Evolutionary conservation across 2,329 filamentous ascomycete genomes (phyloP), one percentile per base, ranked within the genome.

Genomic region (Apiospora arundinis): DNA sequence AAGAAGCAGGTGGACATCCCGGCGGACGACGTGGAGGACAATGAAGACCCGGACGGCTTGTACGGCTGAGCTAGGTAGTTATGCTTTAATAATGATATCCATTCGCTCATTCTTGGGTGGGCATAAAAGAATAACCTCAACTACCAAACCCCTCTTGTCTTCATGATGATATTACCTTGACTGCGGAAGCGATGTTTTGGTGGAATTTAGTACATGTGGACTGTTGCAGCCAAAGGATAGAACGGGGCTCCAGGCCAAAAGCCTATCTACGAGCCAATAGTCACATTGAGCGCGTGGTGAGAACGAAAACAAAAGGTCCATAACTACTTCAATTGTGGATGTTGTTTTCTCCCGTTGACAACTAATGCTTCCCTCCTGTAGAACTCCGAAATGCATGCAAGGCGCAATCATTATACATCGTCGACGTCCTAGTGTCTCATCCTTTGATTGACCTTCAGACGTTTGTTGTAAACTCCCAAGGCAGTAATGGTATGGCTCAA

Each of bases 11-110:
- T 78, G 4, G 77, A 77, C 65, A 82, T 42, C 2, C 25, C 23
- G 84, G 72, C 78, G 80, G 82, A 84, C 40, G 85, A 87, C 1
- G 85, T 87, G 2, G 86, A 88, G 23, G 87, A 89, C 28, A 86
- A 88, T 52, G 81, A 85, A 60, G 88, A 90, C 75, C 79, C 82
- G 71, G 83, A 87, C 76, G 84, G 83, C 48, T 78, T 88, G 76
- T 88, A 87, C 77, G 85, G 81, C 28, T 84, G 68, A 77, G 65
- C 6, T 32, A 32, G 6, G 32, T 32, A 4, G 32, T 32, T 4
- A 32, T 32, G 32, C 32, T 32, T 32, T 32, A 32, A 32, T 32
- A 32, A 32, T 32, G 32, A 32, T 32, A 32, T 32, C 32, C 32
- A 32, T 32, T 32, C 3, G 32, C 32, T 32, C 32, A 32, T 32